Evolutionary conservation across 306 rosid species (phyloP).

Genomic region (Castanopsis chinensis): DNA sequence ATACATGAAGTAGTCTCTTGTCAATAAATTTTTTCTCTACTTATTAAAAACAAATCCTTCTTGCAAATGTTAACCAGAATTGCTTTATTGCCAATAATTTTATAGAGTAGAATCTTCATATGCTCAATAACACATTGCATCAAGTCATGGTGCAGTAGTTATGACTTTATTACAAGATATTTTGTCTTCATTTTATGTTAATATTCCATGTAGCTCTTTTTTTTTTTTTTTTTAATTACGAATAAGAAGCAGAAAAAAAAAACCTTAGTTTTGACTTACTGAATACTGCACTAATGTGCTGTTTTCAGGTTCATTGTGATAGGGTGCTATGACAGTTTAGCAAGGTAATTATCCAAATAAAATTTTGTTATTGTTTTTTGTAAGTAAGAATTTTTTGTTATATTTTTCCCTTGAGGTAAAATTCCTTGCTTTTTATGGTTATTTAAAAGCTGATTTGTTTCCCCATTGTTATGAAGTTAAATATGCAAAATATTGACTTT

Average conservation of each 20-base stretch:
- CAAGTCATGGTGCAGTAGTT: neutral
- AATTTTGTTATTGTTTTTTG: neutral
- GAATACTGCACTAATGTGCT: slow-evolving; percentile 12
- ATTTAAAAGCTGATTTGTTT: slow-evolving; percentile 10
- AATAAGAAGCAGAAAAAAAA: neutral
- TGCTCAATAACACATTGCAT: neutral
- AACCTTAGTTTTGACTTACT: neutral
- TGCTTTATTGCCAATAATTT: neutral
- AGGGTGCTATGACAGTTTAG: slow-evolving; percentile 87
- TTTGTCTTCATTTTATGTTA: neutral
- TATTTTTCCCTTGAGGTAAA: neutral
- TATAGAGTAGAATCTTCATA: neutral
- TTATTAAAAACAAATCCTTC: too few relatives aligned
- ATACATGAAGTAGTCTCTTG: too few relatives aligned
- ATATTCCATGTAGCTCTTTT: neutral
- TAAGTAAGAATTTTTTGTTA: neutral
- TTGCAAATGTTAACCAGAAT: neutral
- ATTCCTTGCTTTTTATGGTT: neutral
- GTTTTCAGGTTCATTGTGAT: slow-evolving; percentile 87
- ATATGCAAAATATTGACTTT: neutral
- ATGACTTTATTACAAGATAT: neutral
- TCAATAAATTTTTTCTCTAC: too few relatives aligned
- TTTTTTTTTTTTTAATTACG: neutral
- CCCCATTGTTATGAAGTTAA: slow-evolving; percentile 11
- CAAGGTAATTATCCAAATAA: slow-evolving; percentile 51